phyloP scores from a whole-genome alignment of 352 stramenopile genomes.

The Pythium periplocum region DNA sequence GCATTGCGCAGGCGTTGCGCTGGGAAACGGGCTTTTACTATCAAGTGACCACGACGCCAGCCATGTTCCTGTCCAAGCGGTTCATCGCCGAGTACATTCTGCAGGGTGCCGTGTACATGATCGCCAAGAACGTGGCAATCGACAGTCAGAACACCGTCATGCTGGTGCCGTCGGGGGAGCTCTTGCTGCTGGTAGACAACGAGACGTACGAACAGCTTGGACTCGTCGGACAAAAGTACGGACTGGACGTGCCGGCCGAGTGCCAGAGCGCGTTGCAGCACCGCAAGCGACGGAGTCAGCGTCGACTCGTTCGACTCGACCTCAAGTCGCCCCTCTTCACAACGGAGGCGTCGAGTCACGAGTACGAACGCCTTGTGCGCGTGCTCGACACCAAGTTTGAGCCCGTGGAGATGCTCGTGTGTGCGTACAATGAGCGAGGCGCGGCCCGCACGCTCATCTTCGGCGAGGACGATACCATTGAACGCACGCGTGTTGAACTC shows the following conservation, averaged over 20 bases:
- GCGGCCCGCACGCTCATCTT: slow-evolving; percentile 62
- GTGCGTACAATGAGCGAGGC: slow-evolving; percentile 63
- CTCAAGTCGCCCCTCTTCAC: slow-evolving; percentile 26
- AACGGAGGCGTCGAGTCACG: not conserved
- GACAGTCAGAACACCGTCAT: slow-evolving; percentile 58
- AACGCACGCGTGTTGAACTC: slow-evolving; percentile 57
- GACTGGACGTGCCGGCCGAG: slow-evolving; percentile 19
- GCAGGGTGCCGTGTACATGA: slow-evolving; percentile 53
- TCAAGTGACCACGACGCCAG: slow-evolving; percentile 44
- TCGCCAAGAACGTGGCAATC: slow-evolving; percentile 70
- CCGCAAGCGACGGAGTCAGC: slow-evolving; percentile 24
- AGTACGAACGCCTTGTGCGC: slow-evolving; percentile 32
- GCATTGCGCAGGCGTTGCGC: slow-evolving; percentile 42
- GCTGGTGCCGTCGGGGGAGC: slow-evolving; percentile 57
- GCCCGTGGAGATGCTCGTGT: slow-evolving; percentile 68
- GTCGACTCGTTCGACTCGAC: slow-evolving; percentile 57
- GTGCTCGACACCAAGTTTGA: slow-evolving; percentile 46
- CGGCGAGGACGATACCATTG: slow-evolving; percentile 53
- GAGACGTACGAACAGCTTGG: slow-evolving; percentile 70
- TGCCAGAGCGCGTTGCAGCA: slow-evolving; percentile 18
- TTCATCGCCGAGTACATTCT: slow-evolving; percentile 64
- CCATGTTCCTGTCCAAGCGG: slow-evolving; percentile 44
- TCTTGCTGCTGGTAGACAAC: slow-evolving; percentile 60
- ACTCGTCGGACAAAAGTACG: slow-evolving; percentile 62
- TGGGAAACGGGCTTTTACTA: slow-evolving; percentile 86